A percentile compares a stretch with the other conserved stretches of the same genome.
These are phyloP conservation scores for Neonectria hederae DNA, from an alignment of 2,329 filamentous ascomycete species.

Conservation along the genomic window DNA sequence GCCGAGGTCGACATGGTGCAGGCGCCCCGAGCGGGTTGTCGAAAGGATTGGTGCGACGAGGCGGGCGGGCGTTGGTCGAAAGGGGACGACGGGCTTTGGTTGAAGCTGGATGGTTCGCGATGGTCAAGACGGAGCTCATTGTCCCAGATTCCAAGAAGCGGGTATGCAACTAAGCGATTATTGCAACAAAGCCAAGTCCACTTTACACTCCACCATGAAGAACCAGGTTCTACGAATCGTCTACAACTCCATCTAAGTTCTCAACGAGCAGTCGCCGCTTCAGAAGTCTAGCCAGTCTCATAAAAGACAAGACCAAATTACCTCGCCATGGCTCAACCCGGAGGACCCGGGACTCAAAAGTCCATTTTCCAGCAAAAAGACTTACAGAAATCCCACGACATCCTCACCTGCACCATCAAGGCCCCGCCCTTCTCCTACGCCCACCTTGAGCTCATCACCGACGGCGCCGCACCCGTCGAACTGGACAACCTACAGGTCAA, in stretches of 20 bases:
- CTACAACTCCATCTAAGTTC: not conserved
- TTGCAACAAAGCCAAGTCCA: slow-evolving; percentile 29
- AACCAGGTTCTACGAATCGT: not conserved
- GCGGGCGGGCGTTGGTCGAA: not conserved
- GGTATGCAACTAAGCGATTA: slow-evolving; percentile 34
- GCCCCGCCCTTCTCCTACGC: slow-evolving; percentile 65
- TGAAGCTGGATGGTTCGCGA: slow-evolving; percentile 12
- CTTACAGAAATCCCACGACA: slow-evolving; percentile 56
- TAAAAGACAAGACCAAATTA: not conserved
- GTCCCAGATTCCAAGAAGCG: slow-evolving; percentile 18
- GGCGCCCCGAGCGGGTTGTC: not conserved
- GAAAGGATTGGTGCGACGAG: not conserved
- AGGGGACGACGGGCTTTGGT: not conserved
- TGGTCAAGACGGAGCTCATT: slow-evolving; percentile 1
- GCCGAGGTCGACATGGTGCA: slow-evolving; percentile 51
- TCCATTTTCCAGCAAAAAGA: slow-evolving; percentile 44
- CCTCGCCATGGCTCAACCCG: slow-evolving; percentile 36
- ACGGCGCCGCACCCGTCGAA: slow-evolving; percentile 32
- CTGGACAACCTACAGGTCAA: slow-evolving; percentile 72
- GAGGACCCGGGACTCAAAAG: slow-evolving; percentile 32
- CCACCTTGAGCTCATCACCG: slow-evolving; percentile 60
- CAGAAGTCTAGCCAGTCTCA: not conserved
- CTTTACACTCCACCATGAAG: not conserved
- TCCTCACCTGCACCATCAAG: slow-evolving; percentile 62
- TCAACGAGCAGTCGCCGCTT: not conserved